Evolutionary conservation across 106 monocot genomes (phyloP).

Genomic region (Acanthochlamys bracteata): DNA sequence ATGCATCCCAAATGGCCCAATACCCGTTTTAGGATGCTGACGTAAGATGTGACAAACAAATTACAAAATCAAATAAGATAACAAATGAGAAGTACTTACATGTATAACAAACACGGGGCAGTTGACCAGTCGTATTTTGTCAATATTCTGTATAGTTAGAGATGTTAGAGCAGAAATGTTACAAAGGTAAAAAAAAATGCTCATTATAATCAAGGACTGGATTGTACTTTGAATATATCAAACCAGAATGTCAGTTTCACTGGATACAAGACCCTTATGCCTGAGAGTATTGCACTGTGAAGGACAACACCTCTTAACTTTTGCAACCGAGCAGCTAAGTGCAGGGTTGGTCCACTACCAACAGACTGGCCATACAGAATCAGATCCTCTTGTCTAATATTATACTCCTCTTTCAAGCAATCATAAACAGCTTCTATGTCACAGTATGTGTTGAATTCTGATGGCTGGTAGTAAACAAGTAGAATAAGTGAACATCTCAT

Average conservation of each 20-base stretch:
- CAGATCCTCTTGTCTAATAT: slow-evolving; percentile 65
- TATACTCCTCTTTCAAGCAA: slow-evolving; percentile 70
- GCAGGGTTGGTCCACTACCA: slow-evolving; percentile 90
- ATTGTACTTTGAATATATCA: slow-evolving; percentile 86
- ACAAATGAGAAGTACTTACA: slow-evolving; percentile 36
- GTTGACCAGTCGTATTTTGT: slow-evolving; percentile 72
- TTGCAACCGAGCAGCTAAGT: slow-evolving; percentile 62
- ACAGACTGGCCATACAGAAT: slow-evolving; percentile 97
- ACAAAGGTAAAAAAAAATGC: too few species aligned
- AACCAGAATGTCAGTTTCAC: slow-evolving; percentile 96
- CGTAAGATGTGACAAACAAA: too few species aligned
- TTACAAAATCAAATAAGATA: neutral
- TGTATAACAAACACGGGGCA: slow-evolving; percentile 83
- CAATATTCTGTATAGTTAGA: slow-evolving; percentile 58
- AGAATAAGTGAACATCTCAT: neutral
- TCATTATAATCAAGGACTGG: neutral
- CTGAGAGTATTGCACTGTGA: slow-evolving; percentile 90
- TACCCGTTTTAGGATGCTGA: too few species aligned
- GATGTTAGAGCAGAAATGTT: too few species aligned
- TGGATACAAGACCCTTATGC: slow-evolving; percentile 85
- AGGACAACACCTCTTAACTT: slow-evolving; percentile 75
- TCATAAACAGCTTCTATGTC: slow-evolving; percentile 97
- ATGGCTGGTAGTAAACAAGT: slow-evolving; percentile 42
- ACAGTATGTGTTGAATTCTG: slow-evolving; percentile 86
- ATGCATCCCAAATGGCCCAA: too few species aligned